These are phyloP conservation scores for Arachnomyces sp. DNA, from an alignment of 2,329 filamentous ascomycete genomes.

Conservation along the genomic window DNA sequence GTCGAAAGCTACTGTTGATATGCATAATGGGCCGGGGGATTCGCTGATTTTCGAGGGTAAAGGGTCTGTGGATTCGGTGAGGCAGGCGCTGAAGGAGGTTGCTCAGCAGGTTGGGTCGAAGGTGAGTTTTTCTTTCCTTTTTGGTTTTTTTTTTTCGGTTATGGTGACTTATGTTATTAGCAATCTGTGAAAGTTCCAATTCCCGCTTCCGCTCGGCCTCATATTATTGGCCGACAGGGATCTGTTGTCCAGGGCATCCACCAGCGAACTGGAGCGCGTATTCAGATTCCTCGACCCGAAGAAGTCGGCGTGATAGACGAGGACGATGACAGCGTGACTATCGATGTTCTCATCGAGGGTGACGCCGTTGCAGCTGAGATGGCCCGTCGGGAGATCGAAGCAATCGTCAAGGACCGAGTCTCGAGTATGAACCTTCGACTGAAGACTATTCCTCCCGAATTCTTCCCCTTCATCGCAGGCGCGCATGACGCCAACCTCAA, in stretches of 20 bases:
- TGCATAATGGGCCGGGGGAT: constrained; percentile 63
- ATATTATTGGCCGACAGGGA: constrained; percentile 89
- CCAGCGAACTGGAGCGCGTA: constrained; percentile 79
- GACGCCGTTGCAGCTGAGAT: constrained; percentile 80
- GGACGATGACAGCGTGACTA: constrained; percentile 66
- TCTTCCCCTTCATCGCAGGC: constrained; percentile 90
- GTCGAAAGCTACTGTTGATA: constrained; percentile 76
- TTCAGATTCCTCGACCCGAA: constrained; percentile 79
- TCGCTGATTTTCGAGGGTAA: constrained; percentile 74
- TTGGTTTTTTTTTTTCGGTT: background rate
- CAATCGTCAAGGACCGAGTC: constrained; percentile 78
- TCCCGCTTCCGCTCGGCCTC: constrained; percentile 71
- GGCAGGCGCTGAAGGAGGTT: constrained; percentile 81
- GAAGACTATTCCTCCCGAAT: constrained; percentile 77
- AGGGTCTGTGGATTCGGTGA: constrained; percentile 73
- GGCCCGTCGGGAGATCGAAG: constrained; percentile 73
- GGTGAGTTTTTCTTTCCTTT: constrained; percentile 41
- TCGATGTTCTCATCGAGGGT: constrained; percentile 83
- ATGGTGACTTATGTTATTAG: constrained; percentile 26
- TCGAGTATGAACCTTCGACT: constrained; percentile 74
- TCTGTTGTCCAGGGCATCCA: constrained; percentile 83
- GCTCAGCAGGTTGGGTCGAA: constrained; percentile 80
- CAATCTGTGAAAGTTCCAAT: constrained; percentile 67
- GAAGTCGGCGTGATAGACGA: constrained; percentile 58
- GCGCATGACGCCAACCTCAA: constrained; percentile 60